phyloP scores from a whole-genome alignment of 331 rosid genomes.

The Quercus lobata region DNA sequence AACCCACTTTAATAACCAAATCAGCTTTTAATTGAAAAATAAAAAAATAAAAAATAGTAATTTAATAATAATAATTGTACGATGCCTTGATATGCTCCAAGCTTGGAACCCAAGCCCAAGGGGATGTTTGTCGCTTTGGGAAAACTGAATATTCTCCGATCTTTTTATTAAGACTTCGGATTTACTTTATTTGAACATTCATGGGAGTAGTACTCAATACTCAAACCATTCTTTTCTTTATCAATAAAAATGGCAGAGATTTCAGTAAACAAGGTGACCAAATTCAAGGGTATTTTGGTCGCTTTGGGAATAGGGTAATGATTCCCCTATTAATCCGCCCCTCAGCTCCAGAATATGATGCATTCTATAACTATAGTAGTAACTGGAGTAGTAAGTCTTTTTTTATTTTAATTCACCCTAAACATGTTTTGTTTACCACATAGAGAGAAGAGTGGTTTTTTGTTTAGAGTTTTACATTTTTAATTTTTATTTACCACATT shows the following conservation, averaged over 20 bases:
- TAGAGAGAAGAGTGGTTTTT: too few relatives aligned
- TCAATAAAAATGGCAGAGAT: not conserved
- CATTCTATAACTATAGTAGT: too few relatives aligned
- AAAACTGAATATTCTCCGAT: conserved; percentile 63
- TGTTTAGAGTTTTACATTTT: too few relatives aligned
- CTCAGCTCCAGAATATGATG: too few relatives aligned
- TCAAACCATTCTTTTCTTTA: not conserved
- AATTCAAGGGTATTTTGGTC: conserved; percentile 22
- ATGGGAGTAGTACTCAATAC: not conserved
- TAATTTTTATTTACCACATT: too few relatives aligned
- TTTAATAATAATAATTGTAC: not conserved
- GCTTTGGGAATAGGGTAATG: conserved; percentile 10
- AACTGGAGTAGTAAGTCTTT: too few relatives aligned
- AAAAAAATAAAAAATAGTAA: not conserved
- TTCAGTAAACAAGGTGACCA: not conserved
- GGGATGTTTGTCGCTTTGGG: conserved; percentile 95
- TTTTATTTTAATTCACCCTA: too few relatives aligned
- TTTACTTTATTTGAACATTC: not conserved
- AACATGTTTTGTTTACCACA: too few relatives aligned
- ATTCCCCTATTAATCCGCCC: too few relatives aligned
- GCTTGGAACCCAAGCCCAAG: conserved; percentile 31
- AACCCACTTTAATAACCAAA: too few relatives aligned
- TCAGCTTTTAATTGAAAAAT: too few relatives aligned
- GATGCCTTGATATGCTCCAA: conserved; percentile 30
- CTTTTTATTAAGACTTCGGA: not conserved